Base-by-base conservation (phyloP, 192 early-diverging fungal genomes). In the Coemansia umbellata region DNA sequence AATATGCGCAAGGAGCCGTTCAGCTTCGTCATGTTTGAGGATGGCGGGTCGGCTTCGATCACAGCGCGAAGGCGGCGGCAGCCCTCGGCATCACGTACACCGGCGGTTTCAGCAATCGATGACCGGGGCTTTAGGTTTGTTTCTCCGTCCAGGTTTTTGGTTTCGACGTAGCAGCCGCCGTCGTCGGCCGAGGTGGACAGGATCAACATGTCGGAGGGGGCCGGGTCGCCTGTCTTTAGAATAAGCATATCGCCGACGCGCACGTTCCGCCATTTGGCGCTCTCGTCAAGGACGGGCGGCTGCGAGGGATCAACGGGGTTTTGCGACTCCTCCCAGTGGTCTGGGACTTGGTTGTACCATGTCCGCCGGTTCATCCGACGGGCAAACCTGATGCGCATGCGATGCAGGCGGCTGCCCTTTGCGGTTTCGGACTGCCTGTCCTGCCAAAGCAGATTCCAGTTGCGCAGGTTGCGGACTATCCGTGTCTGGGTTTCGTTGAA, bases 91-190 rank as follows among this genome's bases (percentile, higher is more conserved):
- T 83, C 85, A 33, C 80, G 69, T 50, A 92, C 79, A 36, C 85
- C 65, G 9, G 73, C 61, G 10, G 88, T 83, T 31, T 91, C 87
- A 8, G 74, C 55, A 3, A 95, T 31, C 10, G 85, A 78, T 5
- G 80, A 51, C 15, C 90, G 85, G 28, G 90, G 80, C 74, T 98
- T 98, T 5, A 98, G 67, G 59, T 98, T 98, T n/a, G 95, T 98
- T 69, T 98, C 95, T 31, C 95, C 95, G 54, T 98, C 95, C 43
- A 98, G 63, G 65, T 95, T 92, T 61, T 91, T 94, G 5, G 95
- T 98, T 67, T 96, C 95, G 15, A 94, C 82, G 63, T 87, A 95
- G 59, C 90, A 93, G 9, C 82, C 60, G 11, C 80, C 80, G 36
- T 91, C 87, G 4, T 81, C 80, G 35, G 91, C 88, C 5, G 85